These are phyloP conservation scores for Russula virescens DNA, from an alignment of 768 basidiomycete species.

Conservation along the genomic window DNA sequence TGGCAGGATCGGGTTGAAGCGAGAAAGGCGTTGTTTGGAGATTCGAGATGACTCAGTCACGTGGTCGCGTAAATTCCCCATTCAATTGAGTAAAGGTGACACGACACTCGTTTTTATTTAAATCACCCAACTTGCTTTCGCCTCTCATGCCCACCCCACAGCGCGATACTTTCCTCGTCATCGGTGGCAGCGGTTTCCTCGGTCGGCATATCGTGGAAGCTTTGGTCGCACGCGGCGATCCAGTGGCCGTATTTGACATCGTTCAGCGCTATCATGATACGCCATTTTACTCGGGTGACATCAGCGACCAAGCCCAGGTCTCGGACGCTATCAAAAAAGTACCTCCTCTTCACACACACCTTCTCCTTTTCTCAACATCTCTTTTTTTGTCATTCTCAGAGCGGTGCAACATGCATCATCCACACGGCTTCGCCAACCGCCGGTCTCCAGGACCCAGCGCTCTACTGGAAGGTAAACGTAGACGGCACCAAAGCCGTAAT, in stretches of 20 bases:
- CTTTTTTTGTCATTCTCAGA: constrained; percentile 36
- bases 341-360: neutral
- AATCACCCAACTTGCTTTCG: neutral
- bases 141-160: constrained; percentile 12
- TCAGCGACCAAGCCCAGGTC: constrained; percentile 71
- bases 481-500: constrained; percentile 85
- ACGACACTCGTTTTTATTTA: too few relatives aligned
- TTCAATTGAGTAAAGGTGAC: neutral
- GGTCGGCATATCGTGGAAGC: constrained; percentile 88
- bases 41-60: neutral
- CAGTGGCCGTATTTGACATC: constrained; percentile 84
- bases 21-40: too few relatives aligned
- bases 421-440: constrained; percentile 89
- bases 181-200: constrained; percentile 91
- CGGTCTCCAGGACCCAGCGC: constrained; percentile 54
- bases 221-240: constrained; percentile 70
- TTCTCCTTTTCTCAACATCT: neutral
- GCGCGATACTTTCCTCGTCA: constrained; percentile 75
- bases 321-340: constrained; percentile 70
- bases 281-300: constrained; percentile 85
- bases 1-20: neutral
- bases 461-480: constrained; percentile 93
- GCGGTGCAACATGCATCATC: constrained; percentile 83
- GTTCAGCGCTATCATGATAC: constrained; percentile 86
- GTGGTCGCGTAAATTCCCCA: constrained; percentile 9